Evolutionary conservation across 2,329 filamentous ascomycete genomes (phyloP).

Genomic region (Cladosporium sp.): DNA sequence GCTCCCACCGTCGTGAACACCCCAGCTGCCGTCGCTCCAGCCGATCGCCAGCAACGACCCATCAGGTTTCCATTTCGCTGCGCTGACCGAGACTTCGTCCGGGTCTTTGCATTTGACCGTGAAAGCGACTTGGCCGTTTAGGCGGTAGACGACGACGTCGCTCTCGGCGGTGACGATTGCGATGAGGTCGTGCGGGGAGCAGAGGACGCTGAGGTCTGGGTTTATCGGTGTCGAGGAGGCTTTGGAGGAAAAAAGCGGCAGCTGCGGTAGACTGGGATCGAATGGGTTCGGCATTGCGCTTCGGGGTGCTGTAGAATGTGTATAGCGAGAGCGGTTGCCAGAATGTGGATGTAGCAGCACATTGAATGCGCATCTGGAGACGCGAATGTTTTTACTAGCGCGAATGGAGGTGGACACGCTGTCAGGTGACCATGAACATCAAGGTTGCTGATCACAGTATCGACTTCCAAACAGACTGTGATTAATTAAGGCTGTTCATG

Average conservation of each 20-base stretch:
- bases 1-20: slow-evolving; percentile 41
- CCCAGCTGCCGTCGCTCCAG: slow-evolving; percentile 71
- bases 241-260: slow-evolving; percentile 14
- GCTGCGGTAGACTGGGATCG: neutral
- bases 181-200: slow-evolving; percentile 82
- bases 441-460: neutral
- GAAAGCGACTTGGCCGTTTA: slow-evolving; percentile 72
- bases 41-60: slow-evolving; percentile 66
- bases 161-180: slow-evolving; percentile 66
- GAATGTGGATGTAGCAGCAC: neutral
- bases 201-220: slow-evolving; percentile 66
- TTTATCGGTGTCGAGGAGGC: slow-evolving; percentile 45
- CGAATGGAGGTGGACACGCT: neutral
- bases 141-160: slow-evolving; percentile 74
- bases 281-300: slow-evolving; percentile 40
- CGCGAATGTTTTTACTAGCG: slow-evolving; percentile 12
- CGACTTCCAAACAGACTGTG: neutral
- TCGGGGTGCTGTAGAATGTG: slow-evolving; percentile 41
- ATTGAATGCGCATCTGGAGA: neutral
- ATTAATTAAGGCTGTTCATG: neutral
- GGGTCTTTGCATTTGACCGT: slow-evolving; percentile 47
- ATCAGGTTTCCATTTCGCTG: slow-evolving; percentile 50
- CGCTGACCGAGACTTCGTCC: slow-evolving; percentile 34
- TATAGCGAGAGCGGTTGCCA: neutral
- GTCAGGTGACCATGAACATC: neutral